A percentile compares a stretch with the other conserved stretches of the same genome.
Conservation (phyloP, 2,329 filamentous ascomycete genomes). For the Nemania diffusa region DNA sequence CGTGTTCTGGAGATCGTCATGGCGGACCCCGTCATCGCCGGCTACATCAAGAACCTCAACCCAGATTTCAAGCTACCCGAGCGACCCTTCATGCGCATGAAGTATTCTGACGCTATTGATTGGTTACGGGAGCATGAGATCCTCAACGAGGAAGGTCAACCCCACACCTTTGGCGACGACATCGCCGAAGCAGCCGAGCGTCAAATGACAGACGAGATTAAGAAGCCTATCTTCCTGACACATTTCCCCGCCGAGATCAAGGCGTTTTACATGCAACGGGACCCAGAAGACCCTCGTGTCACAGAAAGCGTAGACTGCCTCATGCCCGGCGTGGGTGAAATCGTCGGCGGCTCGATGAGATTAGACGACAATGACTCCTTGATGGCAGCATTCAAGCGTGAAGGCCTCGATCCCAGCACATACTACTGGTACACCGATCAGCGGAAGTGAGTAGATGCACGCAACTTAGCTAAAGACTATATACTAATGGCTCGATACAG, state of each 20-base stretch:
- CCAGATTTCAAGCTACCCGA: constrained; percentile 84
- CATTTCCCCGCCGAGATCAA: constrained; percentile 99
- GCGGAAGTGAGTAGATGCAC: constrained; percentile 75
- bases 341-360: constrained; percentile 96
- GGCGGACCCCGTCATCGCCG: constrained; percentile 76
- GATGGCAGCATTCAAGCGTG: constrained; percentile 85
- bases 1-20: constrained; percentile 83
- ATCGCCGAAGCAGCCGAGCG: constrained; percentile 98
- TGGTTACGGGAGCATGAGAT: constrained; percentile 94
- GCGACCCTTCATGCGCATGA: constrained; percentile 93
- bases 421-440: constrained; percentile 99
- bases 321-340: constrained; percentile 96
- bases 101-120: constrained; percentile 90
- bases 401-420: constrained; percentile 82
- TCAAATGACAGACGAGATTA: constrained; percentile 96
- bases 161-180: constrained; percentile 93
- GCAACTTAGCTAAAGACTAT: neutral
- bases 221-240: constrained; percentile 93
- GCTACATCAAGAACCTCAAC: constrained; percentile 86
- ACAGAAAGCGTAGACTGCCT: constrained; percentile 90
- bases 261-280: constrained; percentile 99
- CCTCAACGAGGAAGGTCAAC: constrained; percentile 89
- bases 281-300: constrained; percentile 78
- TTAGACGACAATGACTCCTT: constrained; percentile 92
- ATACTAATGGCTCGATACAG: constrained; percentile 55